Base-by-base conservation (phyloP, 345 rosid genomes). In the Linum usitatissimum region DNA sequence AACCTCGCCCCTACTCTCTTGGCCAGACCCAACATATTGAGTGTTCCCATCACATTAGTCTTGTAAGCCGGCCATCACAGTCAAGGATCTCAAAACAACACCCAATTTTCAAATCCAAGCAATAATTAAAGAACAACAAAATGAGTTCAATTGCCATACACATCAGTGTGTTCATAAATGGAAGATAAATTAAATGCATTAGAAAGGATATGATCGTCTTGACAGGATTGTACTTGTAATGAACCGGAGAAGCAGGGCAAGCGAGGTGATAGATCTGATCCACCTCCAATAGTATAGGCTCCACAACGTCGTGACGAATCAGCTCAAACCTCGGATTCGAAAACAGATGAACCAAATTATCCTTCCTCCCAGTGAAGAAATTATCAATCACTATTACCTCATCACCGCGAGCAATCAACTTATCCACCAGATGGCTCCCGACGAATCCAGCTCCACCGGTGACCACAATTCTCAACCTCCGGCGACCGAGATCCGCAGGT, bases 191-290 rank as follows among this genome's bases (percentile, higher is more conserved):
- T 31, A 31, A 30, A 18, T 67, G 17, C 7, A 36, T 31, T 18
- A 12, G 13, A 45, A 83, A 88, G 96, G 96, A 86, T 86, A 86
- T 93, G 75, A 93, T 93, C 54, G 99, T 93, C 89, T 93, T 93
- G 71, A 93, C 90, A 7, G 97, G 99, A 67, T 93, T 93, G 51
- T 76, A 87, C 77, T 93, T 93, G 70, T 93, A 93, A 71, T 93
- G 99, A 66, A 93, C 97, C 9, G 99, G 99, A 30, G 99, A 93
- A 1, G 97, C 99, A 0, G 99, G 99, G 68, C 99, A 93, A 73
- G 99, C 99, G 68, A 93, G 80, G 73, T 93, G 99, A 73, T 93
- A 93, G 85, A 93, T 90, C 85, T 87, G 96, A 82, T 93, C 99
- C 7, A 93, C 99, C 81, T 93, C 99, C 60, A 93, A 75, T 45